phyloP scores from a whole-genome alignment of 2,329 filamentous ascomycete species.

The Sclerotinia minor region DNA sequence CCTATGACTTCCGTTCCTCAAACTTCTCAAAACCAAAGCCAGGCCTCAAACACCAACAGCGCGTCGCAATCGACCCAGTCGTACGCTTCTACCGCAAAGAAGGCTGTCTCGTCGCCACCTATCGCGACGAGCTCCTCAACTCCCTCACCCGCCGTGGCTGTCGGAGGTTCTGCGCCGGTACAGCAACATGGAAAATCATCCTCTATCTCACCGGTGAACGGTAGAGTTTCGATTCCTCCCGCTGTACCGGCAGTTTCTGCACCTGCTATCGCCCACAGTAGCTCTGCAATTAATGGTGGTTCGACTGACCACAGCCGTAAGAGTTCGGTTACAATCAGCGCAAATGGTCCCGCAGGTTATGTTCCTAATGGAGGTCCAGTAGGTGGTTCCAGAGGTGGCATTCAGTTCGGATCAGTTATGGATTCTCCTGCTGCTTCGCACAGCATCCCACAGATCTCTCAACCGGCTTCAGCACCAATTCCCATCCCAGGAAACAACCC shows the following conservation, averaged over 20 bases:
- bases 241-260: constrained; percentile 61
- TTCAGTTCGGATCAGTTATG: constrained; percentile 78
- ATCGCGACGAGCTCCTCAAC: constrained; percentile 59
- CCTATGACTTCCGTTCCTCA: constrained; percentile 44
- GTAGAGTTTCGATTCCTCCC: constrained; percentile 70
- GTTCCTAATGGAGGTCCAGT: constrained; percentile 74
- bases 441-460: constrained; percentile 61
- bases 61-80: constrained; percentile 57
- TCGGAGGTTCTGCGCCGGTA: constrained; percentile 54
- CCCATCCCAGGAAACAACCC: constrained; percentile 65
- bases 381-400: constrained; percentile 59
- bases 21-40: constrained; percentile 39
- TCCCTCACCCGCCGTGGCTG: constrained; percentile 55
- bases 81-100: constrained; percentile 69
- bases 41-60: constrained; percentile 58
- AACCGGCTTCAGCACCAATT: constrained; percentile 53
- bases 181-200: constrained; percentile 64
- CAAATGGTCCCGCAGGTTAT: constrained; percentile 74
- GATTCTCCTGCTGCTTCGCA: constrained; percentile 67
- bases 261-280: constrained; percentile 63
- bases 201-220: constrained; percentile 80
- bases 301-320: constrained; percentile 76
- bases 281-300: constrained; percentile 67
- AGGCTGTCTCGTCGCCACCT: constrained; percentile 60
- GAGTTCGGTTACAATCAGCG: constrained; percentile 87